These are phyloP conservation scores for Solanum neorickii DNA, from an alignment of 257 asterid genomes.

Conservation along the genomic window DNA sequence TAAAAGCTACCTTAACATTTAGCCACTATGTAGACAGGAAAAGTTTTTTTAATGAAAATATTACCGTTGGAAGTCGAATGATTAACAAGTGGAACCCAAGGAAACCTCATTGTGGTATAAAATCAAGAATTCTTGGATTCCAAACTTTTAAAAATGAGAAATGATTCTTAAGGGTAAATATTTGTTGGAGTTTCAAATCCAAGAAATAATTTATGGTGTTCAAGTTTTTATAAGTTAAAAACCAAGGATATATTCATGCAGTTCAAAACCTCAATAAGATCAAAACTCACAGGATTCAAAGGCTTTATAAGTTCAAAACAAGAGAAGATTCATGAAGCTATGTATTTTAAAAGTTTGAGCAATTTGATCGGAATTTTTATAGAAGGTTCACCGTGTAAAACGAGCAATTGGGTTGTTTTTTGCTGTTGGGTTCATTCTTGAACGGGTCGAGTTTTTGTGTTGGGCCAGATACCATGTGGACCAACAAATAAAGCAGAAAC, in stretches of 20 bases:
- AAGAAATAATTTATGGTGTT: background rate
- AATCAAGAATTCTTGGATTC: background rate
- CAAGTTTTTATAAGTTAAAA: background rate
- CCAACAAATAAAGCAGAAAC: background rate
- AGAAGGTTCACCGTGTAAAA: background rate
- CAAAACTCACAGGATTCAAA: background rate
- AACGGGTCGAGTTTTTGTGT: background rate
- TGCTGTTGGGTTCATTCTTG: background rate
- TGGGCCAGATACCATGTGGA: background rate
- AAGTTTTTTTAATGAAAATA: background rate
- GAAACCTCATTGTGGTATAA: background rate
- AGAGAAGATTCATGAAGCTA: background rate
- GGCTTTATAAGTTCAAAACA: background rate
- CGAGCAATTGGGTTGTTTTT: background rate
- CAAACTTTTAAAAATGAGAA: background rate
- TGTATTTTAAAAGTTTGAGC: too few species aligned
- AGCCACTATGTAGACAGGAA: background rate
- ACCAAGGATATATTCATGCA: too few species aligned
- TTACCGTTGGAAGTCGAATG: background rate
- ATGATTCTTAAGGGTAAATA: background rate
- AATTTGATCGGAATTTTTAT: background rate
- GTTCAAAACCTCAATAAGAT: background rate
- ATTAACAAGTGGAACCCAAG: background rate
- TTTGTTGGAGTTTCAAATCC: background rate
- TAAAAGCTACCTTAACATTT: background rate